Evolutionary conservation across 208 protist genomes (phyloP).

Genomic region (Leishmania turanica): DNA sequence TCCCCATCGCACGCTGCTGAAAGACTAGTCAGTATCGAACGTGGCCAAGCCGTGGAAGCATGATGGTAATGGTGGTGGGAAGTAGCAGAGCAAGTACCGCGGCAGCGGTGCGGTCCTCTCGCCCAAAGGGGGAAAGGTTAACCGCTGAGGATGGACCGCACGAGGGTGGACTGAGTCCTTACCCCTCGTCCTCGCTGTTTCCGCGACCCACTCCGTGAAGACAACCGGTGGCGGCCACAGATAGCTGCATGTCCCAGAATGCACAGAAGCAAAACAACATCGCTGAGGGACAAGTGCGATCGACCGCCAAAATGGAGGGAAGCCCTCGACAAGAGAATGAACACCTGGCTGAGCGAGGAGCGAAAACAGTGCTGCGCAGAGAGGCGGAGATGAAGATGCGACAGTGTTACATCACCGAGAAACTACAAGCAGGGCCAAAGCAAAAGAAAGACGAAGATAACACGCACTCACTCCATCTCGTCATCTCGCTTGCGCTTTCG

Average conservation of each 20-base stretch:
- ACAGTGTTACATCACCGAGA: not conserved
- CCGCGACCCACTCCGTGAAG: not conserved
- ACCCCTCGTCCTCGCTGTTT: not conserved
- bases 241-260: not conserved
- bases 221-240: not conserved
- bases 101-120: not conserved
- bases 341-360: not conserved
- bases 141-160: not conserved
- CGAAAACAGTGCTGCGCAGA: not conserved
- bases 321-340: not conserved
- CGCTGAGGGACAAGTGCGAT: no score
- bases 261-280: not conserved
- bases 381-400: not conserved
- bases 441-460: not conserved
- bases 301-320: no score
- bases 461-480: not conserved
- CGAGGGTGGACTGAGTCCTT: not conserved
- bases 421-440: not conserved
- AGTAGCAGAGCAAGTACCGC: not conserved
- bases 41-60: not conserved
- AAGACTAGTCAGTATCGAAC: not conserved
- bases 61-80: not conserved
- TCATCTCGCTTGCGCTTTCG: slow-evolving; percentile 34
- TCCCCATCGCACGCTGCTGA: not conserved
- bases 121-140: no score